Evolutionary conservation across 1,139 yeast species (phyloP), one percentile per base, ranked within the genome.

Genomic region (Geotrichum phurueaensis): DNA sequence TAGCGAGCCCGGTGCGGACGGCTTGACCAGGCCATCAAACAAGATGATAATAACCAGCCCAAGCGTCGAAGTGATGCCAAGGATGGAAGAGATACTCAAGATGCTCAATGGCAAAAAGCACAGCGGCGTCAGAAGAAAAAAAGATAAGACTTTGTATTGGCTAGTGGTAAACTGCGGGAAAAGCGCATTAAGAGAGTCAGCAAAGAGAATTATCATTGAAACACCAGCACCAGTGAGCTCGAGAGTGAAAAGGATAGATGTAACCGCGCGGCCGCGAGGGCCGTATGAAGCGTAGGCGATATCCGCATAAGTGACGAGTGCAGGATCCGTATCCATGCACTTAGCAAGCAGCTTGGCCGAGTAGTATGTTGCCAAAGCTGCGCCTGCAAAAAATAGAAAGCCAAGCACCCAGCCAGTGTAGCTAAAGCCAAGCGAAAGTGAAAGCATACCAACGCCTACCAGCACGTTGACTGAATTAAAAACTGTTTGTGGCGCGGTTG

Each of bases 281-380:
- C 88, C 89, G 71, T 85, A 87, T 0, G 94, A 86, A 4, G 89
- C 91, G 67, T 82, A 85, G 7, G 92, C 95, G 66, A 89, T 78
- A 72, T 91, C 97, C 5, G 96, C 96, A 72, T 91, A 92, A 0
- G 97, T 89, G 81, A 86, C 86, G 65, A 92, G 78, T 0, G 92
- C 84, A 10, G 80, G 82, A 71, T 89, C 92, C 0, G 87, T 84
- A 66, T 86, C 91, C 81, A 89, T 75, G 64, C 88, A 84, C 63
- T 79, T 79, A 10, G 88, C 84, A 51, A 82, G 78, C 71, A 79
- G 77, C 62, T 73, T 77, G n/a, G 97, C 96, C 0, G 96, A 86
- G 64, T 82, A 78, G 63, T 80, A 80, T 0, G 97, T 89, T 13
- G 83, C 73, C 5, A 79, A 59, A 0, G 96, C 91, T 63, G 90